Evolutionary conservation across 1,139 yeast species (phyloP).

Genomic region (Sugiyamaella sp.): DNA sequence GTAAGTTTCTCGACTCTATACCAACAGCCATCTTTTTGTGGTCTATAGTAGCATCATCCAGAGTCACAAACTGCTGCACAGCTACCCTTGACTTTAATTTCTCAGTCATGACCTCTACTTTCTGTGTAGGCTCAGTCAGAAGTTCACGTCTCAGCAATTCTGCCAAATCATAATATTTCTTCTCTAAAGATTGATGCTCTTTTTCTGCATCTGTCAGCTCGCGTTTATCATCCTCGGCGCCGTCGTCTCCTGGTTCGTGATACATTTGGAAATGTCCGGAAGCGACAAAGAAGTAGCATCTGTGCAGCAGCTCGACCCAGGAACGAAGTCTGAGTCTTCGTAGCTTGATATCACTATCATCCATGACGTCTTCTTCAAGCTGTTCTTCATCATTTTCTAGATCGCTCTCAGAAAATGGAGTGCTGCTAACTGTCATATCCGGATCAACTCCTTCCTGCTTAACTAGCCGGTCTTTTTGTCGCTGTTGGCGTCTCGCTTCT

Average conservation of each 20-base stretch:
- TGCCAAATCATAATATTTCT: slow-evolving; percentile 60
- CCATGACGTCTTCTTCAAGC: slow-evolving; percentile 18
- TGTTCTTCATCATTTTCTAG: slow-evolving; percentile 20
- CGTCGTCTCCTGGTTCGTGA: slow-evolving; percentile 28
- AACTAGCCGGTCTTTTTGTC: slow-evolving; percentile 29
- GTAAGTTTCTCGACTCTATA: slow-evolving; percentile 31
- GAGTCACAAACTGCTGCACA: slow-evolving; percentile 31
- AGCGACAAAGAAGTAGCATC: slow-evolving; percentile 76
- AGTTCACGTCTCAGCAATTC: slow-evolving; percentile 60
- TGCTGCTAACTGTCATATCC: slow-evolving; percentile 23
- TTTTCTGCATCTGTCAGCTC: slow-evolving; percentile 31
- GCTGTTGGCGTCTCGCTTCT: slow-evolving; percentile 20
- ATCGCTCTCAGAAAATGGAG: slow-evolving; percentile 27
- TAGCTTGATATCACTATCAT: slow-evolving; percentile 19
- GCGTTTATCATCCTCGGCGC: slow-evolving; percentile 13
- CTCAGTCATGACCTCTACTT: slow-evolving; percentile 36
- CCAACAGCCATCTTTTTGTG: slow-evolving; percentile 36
- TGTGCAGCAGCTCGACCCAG: slow-evolving; percentile 69
- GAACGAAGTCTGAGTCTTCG: slow-evolving; percentile 35
- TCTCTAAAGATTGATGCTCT: slow-evolving; percentile 46
- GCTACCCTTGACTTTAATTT: slow-evolving; percentile 25
- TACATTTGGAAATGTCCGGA: slow-evolving; percentile 73
- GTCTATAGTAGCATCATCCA: slow-evolving; percentile 35
- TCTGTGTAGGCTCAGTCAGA: slow-evolving; percentile 50
- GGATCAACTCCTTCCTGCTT: slow-evolving; percentile 39